Evolutionary conservation across 257 asterid species (phyloP), one percentile per base, ranked within the genome.

Genomic region (Solanum chaucha): DNA sequence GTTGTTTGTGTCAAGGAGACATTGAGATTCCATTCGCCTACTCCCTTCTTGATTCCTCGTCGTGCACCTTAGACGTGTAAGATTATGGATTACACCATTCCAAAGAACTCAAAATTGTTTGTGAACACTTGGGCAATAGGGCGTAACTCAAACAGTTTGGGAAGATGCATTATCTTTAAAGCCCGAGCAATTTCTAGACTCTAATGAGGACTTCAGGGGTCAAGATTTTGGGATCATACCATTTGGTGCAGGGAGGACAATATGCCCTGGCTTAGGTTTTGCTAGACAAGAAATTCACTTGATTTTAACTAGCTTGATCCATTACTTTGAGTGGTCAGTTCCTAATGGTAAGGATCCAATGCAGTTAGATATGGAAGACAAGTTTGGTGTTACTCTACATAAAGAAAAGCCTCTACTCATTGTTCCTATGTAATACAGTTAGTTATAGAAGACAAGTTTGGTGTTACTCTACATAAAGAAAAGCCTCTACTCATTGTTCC

Each of bases 211-310:
- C 40, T 93, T 87, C 38, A 91, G 83, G 86, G 93, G 94, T 84
- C 89, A 90, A 48, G 90, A 90, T 70, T 90, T 90, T 38, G 92
- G 89, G 70, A 55, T 88, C 55, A 32, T 93, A 86, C 90, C 95
- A 6, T 93, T 93, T 86, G 93, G 93, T 13, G 90, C 90, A 5
- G 94, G 95, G 35, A 87, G 90, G 68, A 93, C 94, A 84, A 90
- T 91, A 40, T 92, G 95, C 78, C 93, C 92, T 1, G 95, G 93
- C 19, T 32, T 89, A 20, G 85, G 89, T 11, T 89, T 93, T 93
- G 94, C 91, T 77, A 20, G 82, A 2, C 87, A 88, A 87, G 84
- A 85, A 4, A 86, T 89, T 19, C 87, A 89, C 64, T 30, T 89
- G 15, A 78, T 89, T 26, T 77, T 93, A 74, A 91, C 91, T 32